Conservation (phyloP, 2,329 filamentous ascomycete genomes). For the Microdochium paspali region DNA sequence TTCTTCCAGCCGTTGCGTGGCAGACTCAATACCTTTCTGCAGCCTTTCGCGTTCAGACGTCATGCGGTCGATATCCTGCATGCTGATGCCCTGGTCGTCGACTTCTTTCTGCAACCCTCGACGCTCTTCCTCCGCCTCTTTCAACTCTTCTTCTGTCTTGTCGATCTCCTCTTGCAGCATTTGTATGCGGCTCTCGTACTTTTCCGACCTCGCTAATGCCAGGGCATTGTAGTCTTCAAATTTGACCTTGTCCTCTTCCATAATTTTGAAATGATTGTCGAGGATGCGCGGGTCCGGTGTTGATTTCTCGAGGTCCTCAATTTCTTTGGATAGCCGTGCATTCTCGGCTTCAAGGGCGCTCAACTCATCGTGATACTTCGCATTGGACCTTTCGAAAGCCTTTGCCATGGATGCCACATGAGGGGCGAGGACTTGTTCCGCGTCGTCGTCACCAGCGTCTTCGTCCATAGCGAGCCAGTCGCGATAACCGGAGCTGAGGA, state of each 20-base stretch:
- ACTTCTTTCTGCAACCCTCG: slow-evolving; percentile 73
- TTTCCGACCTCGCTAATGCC: slow-evolving; percentile 77
- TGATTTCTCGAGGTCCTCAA: slow-evolving; percentile 81
- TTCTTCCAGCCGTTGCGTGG: slow-evolving; percentile 70
- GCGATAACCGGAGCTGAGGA: slow-evolving; percentile 79
- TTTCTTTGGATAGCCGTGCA: slow-evolving; percentile 69
- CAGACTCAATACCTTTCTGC: slow-evolving; percentile 77
- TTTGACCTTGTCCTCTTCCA: slow-evolving; percentile 90
- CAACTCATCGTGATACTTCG: slow-evolving; percentile 75
- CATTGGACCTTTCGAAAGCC: slow-evolving; percentile 78
- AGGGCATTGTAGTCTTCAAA: slow-evolving; percentile 91
- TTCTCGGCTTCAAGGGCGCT: slow-evolving; percentile 82
- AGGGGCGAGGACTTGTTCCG: slow-evolving; percentile 66
- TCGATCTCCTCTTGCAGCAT: slow-evolving; percentile 81
- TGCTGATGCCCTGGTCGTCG: slow-evolving; percentile 88
- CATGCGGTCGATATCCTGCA: slow-evolving; percentile 99
- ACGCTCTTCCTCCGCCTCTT: slow-evolving; percentile 75
- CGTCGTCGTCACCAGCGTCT: slow-evolving; percentile 77
- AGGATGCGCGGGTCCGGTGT: slow-evolving; percentile 75
- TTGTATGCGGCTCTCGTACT: slow-evolving; percentile 72
- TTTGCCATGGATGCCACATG: slow-evolving; percentile 82
- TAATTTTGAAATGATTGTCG: slow-evolving; percentile 82
- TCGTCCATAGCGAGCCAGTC: slow-evolving; percentile 93
- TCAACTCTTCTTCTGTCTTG: slow-evolving; percentile 65
- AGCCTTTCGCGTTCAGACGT: slow-evolving; percentile 88